Evolutionary conservation across 768 basidiomycete species (phyloP), one percentile per base, ranked within the genome.

Genomic region (Paxillus involutus): DNA sequence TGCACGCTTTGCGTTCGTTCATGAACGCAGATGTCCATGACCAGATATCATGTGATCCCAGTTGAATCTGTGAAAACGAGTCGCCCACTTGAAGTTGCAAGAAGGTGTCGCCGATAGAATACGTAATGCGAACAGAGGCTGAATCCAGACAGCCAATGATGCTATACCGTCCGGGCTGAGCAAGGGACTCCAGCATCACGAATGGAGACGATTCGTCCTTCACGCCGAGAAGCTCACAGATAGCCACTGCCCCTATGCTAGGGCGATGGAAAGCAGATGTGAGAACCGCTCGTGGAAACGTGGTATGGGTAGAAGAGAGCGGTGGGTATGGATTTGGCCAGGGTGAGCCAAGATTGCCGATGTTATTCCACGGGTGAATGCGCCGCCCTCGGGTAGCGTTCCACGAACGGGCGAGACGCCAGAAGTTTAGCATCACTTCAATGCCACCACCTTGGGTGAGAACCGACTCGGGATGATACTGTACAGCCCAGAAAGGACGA

Each of bases 381-480:
- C 43, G 49, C 49, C 85, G 75, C 44, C 73, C 73, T 17, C 58
- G 66, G 11, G 66, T 60, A 33, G 59, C 63, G 3, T 76, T 72
- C 88, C 89, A 92, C 8, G 68, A 67, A 47, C 77, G 74, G 17
- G 88, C 84, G 17, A 90, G 73, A 21, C 69, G 68, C 88, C 88
- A 92, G 64, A 92, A 92, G 67, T 91, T 93, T 19, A 68, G 68
- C 52, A 92, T 58, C 14, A 91, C 81, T 52, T 85, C 78, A n/a
- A 78, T 62, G 1, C 90, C 90, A 6, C 86, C 88, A 3, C 79
- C 81, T 41, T 75, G 73, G 3, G 90, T 93, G 59, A 87, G 78
- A 3, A 88, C 81, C 4, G 91, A 93, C 65, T 93, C 91, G 6
- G 91, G 91, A 65, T 94, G 91, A 66, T 93, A 94, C 64, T 94